phyloP scores from a whole-genome alignment of 495 filamentous ascomycete genomes.

The Penicillium macrosclerotiorum region DNA sequence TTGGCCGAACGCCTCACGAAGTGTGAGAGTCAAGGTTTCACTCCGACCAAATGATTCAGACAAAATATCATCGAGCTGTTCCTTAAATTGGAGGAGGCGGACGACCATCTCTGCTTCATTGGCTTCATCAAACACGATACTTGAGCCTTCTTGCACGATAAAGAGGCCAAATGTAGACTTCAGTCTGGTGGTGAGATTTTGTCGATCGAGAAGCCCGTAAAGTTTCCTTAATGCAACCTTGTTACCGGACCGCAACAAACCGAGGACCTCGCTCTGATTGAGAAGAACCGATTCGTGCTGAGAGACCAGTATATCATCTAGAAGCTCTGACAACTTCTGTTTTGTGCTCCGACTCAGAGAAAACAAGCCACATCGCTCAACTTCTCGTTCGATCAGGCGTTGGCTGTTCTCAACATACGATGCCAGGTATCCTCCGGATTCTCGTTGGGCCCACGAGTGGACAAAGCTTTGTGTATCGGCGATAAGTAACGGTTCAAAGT shows the following conservation, averaged over 20 bases:
- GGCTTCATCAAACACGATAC: slow-evolving; percentile 75
- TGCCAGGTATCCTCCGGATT: slow-evolving; percentile 58
- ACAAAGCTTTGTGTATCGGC: slow-evolving; percentile 64
- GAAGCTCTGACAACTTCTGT: slow-evolving; percentile 64
- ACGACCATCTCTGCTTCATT: slow-evolving; percentile 84
- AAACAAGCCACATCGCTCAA: slow-evolving; percentile 70
- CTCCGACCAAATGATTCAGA: slow-evolving; percentile 70
- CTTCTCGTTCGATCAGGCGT: slow-evolving; percentile 65
- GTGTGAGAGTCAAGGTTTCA: slow-evolving; percentile 66
- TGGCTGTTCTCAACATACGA: slow-evolving; percentile 68
- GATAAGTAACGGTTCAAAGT: slow-evolving; percentile 78
- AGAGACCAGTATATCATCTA: slow-evolving; percentile 66
- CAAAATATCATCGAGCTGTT: slow-evolving; percentile 71
- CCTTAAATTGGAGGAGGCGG: slow-evolving; percentile 78
- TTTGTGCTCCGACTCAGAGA: slow-evolving; percentile 80
- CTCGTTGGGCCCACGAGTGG: slow-evolving; percentile 59
- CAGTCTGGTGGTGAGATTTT: slow-evolving; percentile 61
- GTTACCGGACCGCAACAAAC: slow-evolving; percentile 64
- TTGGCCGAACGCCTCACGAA: slow-evolving; percentile 78
- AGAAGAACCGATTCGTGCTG: slow-evolving; percentile 61
- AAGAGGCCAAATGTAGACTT: slow-evolving; percentile 71
- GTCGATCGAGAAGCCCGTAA: slow-evolving; percentile 69
- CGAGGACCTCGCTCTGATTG: slow-evolving; percentile 58
- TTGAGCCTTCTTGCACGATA: slow-evolving; percentile 71
- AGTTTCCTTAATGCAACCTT: slow-evolving; percentile 68